phyloP scores from a whole-genome alignment of 768 basidiomycete genomes.

The Hemileccinum impolitum region DNA sequence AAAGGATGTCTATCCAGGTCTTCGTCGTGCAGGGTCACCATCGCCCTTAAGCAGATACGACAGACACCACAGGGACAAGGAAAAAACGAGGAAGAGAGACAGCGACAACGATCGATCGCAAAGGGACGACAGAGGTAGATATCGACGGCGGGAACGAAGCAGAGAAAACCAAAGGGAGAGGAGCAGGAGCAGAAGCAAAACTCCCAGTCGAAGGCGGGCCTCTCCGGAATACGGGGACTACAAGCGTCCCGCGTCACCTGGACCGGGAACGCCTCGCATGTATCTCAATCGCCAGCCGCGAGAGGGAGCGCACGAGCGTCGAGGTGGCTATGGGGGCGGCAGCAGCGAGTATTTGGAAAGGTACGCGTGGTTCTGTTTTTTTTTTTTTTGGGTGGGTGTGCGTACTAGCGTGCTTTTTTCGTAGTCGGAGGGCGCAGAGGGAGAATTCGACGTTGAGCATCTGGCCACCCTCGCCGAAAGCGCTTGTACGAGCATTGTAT shows the following conservation, averaged over 20 bases:
- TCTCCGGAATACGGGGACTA: constrained; percentile 67
- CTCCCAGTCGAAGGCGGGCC: constrained; percentile 34
- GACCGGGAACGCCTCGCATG: constrained; percentile 48
- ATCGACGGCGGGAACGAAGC: constrained; percentile 24
- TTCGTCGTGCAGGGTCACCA: constrained; percentile 40
- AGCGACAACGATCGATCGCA: constrained; percentile 1
- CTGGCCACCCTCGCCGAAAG: constrained; percentile 85
- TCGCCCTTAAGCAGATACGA: constrained; percentile 35
- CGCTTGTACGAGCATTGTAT: constrained; percentile 54
- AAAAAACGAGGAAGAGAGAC: constrained; percentile 1
- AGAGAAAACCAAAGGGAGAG: constrained; percentile 15
- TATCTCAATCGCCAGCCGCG: constrained; percentile 40
- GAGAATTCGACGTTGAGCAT: constrained; percentile 53
- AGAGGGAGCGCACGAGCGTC: constrained; percentile 17
- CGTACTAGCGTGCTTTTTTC: not conserved
- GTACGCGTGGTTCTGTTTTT: too few relatives aligned
- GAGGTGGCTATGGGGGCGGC: constrained; percentile 31
- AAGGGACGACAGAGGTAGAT: constrained; percentile 16
- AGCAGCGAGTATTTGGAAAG: constrained; percentile 62
- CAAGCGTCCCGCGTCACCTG: constrained; percentile 39
- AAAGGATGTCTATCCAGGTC: constrained; percentile 14
- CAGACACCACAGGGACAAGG: constrained; percentile 28
- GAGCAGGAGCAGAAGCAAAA: constrained; percentile 10
- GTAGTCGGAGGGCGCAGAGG: constrained; percentile 69
- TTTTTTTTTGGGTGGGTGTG: not conserved